These are phyloP conservation scores for Gymnopilus dilepis DNA, from an alignment of 768 basidiomycete species.

Conservation along the genomic window DNA sequence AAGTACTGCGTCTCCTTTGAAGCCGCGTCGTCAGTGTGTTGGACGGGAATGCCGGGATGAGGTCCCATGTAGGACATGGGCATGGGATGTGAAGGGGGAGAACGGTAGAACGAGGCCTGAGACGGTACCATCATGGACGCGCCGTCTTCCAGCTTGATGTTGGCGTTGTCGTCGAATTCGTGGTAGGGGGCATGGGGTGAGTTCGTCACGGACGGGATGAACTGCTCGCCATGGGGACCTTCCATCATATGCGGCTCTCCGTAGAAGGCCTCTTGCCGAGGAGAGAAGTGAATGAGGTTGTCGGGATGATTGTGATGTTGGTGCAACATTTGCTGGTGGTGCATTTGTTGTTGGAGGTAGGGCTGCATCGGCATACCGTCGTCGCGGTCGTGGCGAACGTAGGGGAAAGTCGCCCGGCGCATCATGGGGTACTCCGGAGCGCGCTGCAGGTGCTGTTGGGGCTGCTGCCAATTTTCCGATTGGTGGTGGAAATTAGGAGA, in stretches of 20 bases:
- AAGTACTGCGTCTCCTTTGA: constrained; percentile 92
- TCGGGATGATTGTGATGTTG: constrained; percentile 17
- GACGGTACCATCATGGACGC: constrained; percentile 65
- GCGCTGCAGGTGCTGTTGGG: constrained; percentile 40
- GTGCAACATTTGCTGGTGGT: constrained; percentile 36
- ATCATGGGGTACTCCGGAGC: constrained; percentile 51
- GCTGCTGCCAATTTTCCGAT: constrained; percentile 35
- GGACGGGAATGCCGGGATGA: constrained; percentile 67
- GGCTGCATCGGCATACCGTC: constrained; percentile 46
- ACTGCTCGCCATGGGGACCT: constrained; percentile 38
- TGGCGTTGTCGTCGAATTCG: constrained; percentile 50
- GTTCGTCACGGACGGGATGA: constrained; percentile 39
- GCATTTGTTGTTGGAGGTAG: constrained; percentile 48
- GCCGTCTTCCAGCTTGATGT: constrained; percentile 72
- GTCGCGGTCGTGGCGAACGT: constrained; percentile 73
- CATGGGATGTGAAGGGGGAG: constrained; percentile 37
- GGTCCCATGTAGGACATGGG: constrained; percentile 45
- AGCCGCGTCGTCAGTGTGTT: constrained; percentile 90
- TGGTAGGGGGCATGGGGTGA: constrained; percentile 52
- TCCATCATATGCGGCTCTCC: constrained; percentile 27
- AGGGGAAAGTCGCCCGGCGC: constrained; percentile 79
- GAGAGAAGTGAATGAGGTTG: constrained; percentile 28
- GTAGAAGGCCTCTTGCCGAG: constrained; percentile 42
- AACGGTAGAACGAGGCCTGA: constrained; percentile 55
- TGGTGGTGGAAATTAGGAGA: constrained; percentile 37